Base-by-base conservation (phyloP, 2,329 filamentous ascomycete genomes). In the Blastomyces percursus region DNA sequence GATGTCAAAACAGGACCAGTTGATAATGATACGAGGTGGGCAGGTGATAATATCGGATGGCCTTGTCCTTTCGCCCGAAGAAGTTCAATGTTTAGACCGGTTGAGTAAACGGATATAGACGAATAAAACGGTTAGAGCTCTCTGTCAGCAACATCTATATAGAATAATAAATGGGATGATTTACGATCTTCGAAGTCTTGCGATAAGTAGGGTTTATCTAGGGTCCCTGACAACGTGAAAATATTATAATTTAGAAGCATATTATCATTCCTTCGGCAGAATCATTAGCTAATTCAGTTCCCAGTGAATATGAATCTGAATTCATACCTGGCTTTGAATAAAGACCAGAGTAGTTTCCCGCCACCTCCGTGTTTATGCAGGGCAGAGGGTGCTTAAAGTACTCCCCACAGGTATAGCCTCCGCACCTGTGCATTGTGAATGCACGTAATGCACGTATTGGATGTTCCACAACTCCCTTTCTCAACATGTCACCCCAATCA, bases 51-150 rank as follows among this genome's bases (percentile, higher is more conserved):
- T 76, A 27, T 70, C 75, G 3, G 70, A 73, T 63, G 69, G 72
- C n/a, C 52, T 77, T 19, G 70, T 64, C 50, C 60, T 77, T 27
- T 71, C 71, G 16, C 62, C 67, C 1, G 69, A 72, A 44, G 75
- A 77, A 66, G 69, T 62, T 62, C 64, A 67, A 57, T 62, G 73
- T 1, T 64, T 77, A 32, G 68, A 71, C 55, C 68, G 62, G 35
- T 70, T 77, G 24, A 72, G 74, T 57, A 66, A 71, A 48, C 70
- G 74, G 58, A 66, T 77, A 63, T 71, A 66, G 64, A 44, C 12
- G 27, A 44, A 59, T 11, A 40, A 40, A 54, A 19, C n/a, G 35
- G 30, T 24, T 59, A 58, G 55, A 59, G 14, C 42, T 32, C 8
- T 30, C 21, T 27, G 2, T 40, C 38, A 44, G 44, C 35, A 11